These are phyloP conservation scores for Adiantum capillusveneris DNA, from an alignment of 75 land plant genomes.

Conservation along the genomic window DNA sequence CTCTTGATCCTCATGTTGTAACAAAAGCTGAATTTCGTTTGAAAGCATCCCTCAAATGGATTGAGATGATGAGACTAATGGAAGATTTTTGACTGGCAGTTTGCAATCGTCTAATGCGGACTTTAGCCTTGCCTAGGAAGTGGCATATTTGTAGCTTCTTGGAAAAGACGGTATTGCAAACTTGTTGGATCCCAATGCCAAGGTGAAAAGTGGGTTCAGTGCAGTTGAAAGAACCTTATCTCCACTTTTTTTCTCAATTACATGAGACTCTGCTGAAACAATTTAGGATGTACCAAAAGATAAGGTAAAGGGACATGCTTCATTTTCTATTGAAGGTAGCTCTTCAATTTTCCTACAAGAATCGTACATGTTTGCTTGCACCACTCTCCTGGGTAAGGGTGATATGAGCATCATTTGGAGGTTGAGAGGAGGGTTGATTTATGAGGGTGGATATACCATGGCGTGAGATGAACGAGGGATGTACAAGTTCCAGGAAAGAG, in stretches of 20 bases:
- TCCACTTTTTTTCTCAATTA: slow-evolving; percentile 67
- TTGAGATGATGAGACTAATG: slow-evolving; percentile 69
- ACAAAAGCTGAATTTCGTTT: slow-evolving; percentile 52
- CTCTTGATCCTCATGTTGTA: slow-evolving; percentile 54
- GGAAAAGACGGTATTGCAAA: slow-evolving; percentile 36
- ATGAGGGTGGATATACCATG: no score
- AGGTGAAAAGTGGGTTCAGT: slow-evolving; percentile 52
- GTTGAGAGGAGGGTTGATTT: no score
- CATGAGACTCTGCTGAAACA: slow-evolving; percentile 35
- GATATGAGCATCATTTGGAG: no score
- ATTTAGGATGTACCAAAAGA: slow-evolving; percentile 30
- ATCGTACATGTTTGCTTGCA: no score
- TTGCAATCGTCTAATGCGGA: slow-evolving; percentile 79
- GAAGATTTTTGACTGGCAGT: slow-evolving; percentile 51
- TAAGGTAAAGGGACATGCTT: slow-evolving; percentile 1
- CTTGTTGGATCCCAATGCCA: slow-evolving; percentile 43
- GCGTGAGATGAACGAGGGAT: no score
- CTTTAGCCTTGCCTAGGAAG: slow-evolving; percentile 78
- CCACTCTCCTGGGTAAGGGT: no score
- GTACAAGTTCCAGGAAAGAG: no score
- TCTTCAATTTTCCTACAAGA: no score
- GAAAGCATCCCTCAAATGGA: slow-evolving; percentile 45
- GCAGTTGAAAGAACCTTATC: slow-evolving; percentile 48
- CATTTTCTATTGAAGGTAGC: no score
- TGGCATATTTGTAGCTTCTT: slow-evolving; percentile 42